Evolutionary conservation across 805 yeast species (phyloP), one percentile per base, ranked within the genome.

Genomic region (Candida saitoana): DNA sequence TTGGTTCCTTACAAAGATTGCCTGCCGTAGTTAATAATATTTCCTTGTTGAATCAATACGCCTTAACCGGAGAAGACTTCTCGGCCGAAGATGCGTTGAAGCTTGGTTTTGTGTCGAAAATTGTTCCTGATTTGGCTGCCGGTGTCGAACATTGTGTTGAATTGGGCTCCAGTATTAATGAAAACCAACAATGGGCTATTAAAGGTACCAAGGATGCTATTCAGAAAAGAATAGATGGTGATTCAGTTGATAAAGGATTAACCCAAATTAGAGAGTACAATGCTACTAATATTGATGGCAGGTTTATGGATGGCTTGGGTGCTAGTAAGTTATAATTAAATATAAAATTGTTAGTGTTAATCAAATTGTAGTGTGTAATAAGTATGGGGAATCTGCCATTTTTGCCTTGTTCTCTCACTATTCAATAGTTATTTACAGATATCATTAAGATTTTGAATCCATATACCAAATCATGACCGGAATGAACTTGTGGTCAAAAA

Each of bases 1-100:
- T 85, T 53, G 95, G 95, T 3, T 73, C 86, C 1, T 65, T 85
- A 44, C 90, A 85, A 60, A 69, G 91, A 54, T 53, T 84, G 43
- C 82, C 87, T 4, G 54, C 55, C 15, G 43, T 80, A 1, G 73
- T 74, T 15, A 73, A 72, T 34, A 82, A 82, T 56, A 61, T 67
- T 12, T 79, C 87, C 4, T 69, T 77, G 63, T 61, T 82, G 46
- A 73, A 72, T 55, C 84, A 82, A 49, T 60, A 77, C 37, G 79
- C 84, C 3, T 69, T 79, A 48, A 80, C 88, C 0, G 91, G 83
- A 6, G 74, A 75, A 18, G 57, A 60, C 9, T 83, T 83, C 45
- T 62, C 63, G 12, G 74, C 77, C 1, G 61, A 66, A n/a, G 81
- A 77, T 45, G 88, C 90, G 0, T 49, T 57, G 34, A 59, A 59